Evolutionary conservation across 2,329 filamentous ascomycete species (phyloP).

Genomic region (Fusarium acutatum): DNA sequence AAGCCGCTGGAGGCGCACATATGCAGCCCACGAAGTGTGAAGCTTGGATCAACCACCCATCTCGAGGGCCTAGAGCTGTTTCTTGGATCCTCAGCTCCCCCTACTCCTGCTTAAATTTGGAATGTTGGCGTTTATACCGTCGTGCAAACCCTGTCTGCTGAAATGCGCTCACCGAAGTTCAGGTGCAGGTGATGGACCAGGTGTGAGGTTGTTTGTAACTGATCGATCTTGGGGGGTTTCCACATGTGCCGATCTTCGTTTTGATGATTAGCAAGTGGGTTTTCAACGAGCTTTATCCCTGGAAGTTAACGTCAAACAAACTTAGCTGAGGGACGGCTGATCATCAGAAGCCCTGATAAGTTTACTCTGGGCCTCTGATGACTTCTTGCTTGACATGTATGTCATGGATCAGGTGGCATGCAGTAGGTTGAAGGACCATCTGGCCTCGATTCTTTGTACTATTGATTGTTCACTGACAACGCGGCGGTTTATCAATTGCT

Average conservation of each 20-base stretch:
- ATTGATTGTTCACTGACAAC: neutral
- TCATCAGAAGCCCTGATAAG: neutral
- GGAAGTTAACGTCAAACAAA: neutral
- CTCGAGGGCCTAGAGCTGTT: neutral
- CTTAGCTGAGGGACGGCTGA: neutral
- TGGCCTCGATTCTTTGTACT: neutral
- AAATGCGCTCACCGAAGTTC: neutral
- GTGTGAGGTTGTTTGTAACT: neutral
- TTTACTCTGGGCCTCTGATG: neutral
- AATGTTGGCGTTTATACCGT: conserved; percentile 1
- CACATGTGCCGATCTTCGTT: neutral
- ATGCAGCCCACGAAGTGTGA: neutral
- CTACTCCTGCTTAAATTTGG: neutral
- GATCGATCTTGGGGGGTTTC: neutral
- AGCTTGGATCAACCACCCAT: conserved; percentile 2
- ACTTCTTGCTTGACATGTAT: neutral
- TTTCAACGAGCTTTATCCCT: neutral
- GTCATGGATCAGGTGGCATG: neutral
- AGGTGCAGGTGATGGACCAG: neutral
- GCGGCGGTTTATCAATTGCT: neutral
- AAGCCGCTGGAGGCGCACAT: neutral
- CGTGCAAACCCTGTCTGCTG: neutral
- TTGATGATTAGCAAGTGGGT: neutral
- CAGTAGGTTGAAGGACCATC: neutral
- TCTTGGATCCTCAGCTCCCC: neutral